Conservation (phyloP, 192 early-diverging fungal species). For the Coemansia sp. region DNA sequence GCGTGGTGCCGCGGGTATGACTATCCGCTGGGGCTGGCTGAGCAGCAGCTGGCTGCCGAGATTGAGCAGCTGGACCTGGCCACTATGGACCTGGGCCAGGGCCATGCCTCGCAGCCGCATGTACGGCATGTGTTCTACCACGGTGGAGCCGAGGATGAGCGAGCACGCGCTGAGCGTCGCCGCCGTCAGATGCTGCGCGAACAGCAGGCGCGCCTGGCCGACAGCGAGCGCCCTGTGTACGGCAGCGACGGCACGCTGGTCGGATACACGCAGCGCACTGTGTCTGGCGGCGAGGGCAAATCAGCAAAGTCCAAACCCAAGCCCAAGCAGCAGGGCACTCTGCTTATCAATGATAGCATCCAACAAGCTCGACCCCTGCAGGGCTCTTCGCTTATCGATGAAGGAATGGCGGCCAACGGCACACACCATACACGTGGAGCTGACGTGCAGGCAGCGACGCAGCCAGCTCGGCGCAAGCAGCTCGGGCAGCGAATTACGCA, state of each 20-base stretch:
- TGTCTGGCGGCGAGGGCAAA: background rate
- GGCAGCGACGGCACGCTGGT: constrained; percentile 50
- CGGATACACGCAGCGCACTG: constrained; percentile 30
- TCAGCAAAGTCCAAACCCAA: background rate
- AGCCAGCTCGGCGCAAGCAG: constrained; percentile 25
- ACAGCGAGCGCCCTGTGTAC: constrained; percentile 32
- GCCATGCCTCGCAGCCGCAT: constrained; percentile 22
- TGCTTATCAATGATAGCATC: background rate
- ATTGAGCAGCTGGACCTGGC: constrained; percentile 47
- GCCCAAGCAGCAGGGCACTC: no score
- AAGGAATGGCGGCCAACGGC: background rate
- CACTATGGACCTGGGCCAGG: constrained; percentile 48
- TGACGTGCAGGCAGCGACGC: background rate
- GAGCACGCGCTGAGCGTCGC: constrained; percentile 31
- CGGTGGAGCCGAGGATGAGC: constrained; percentile 47
- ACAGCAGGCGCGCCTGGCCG: constrained; percentile 38
- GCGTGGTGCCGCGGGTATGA: constrained; percentile 53
- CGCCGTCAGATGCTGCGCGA: constrained; percentile 40
- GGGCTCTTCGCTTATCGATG: no score
- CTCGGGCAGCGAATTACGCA: constrained; percentile 49
- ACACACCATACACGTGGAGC: constrained; percentile 7
- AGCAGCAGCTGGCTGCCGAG: constrained; percentile 44
- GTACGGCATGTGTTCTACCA: constrained; percentile 51
- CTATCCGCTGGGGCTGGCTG: constrained; percentile 36
- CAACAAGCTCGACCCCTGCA: background rate